Conservation (phyloP, 2,329 filamentous ascomycete genomes). For the Neofusicoccum kwambonambiense region DNA sequence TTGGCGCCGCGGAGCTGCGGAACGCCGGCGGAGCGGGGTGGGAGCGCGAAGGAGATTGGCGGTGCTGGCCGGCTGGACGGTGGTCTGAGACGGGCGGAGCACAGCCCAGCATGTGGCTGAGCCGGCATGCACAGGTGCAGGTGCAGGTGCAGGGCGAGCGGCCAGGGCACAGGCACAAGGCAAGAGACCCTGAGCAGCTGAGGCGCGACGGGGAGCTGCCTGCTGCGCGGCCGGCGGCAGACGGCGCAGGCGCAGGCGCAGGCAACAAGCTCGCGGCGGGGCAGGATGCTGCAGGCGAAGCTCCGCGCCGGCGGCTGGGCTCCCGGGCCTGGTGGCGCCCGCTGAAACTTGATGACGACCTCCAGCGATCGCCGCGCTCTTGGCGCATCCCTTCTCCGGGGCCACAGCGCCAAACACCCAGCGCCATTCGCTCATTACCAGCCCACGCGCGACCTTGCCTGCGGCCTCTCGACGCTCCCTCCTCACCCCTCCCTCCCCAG, state of each 20-base stretch:
- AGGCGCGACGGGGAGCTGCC: background rate
- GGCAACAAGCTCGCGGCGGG: background rate
- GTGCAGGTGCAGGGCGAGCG: no score
- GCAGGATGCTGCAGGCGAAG: background rate
- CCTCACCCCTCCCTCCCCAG: background rate
- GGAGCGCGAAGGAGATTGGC: background rate
- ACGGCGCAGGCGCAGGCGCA: background rate
- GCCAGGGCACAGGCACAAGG: background rate
- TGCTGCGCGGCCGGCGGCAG: no score
- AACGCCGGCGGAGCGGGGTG: background rate
- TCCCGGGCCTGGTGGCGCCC: background rate
- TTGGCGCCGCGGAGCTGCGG: background rate
- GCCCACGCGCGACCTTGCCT: background rate
- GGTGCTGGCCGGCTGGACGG: background rate
- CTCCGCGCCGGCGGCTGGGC: slow-evolving; percentile 2
- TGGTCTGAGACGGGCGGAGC: slow-evolving; percentile 8
- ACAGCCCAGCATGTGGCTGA: slow-evolving; percentile 13
- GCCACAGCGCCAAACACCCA: background rate
- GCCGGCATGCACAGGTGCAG: no score
- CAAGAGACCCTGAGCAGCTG: background rate
- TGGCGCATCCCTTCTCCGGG: slow-evolving; percentile 10
- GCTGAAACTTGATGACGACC: slow-evolving; percentile 14
- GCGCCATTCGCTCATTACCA: slow-evolving; percentile 7
- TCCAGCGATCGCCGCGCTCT: slow-evolving; percentile 1
- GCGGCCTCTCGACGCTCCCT: background rate